Base-by-base conservation (phyloP, 768 basidiomycete species). In the Naganishia onofrii region DNA sequence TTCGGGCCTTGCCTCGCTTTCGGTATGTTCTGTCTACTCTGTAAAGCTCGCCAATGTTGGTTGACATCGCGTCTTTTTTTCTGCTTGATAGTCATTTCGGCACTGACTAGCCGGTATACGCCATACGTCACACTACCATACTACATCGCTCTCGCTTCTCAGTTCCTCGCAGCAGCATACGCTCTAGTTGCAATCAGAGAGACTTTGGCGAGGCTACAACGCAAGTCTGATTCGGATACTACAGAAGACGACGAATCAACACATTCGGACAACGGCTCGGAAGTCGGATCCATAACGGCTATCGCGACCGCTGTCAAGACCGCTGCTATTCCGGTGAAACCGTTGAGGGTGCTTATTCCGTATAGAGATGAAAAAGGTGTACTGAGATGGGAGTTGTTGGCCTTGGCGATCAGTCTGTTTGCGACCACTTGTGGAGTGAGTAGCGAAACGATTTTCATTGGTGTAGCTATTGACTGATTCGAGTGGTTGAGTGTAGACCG, bases 1-100 rank as follows among this genome's bases (percentile, higher is more conserved):
- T 70, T 78, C 4, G 77, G 77, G 19, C 77, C 77, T 4, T 76
- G 76, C 21, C 67, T 65, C 2, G 77, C 74, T 12, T 75, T 73
- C 64, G 71, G 72, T 75, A 44, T 46, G 72, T 23, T 42, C 9
- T 28, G n/a, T 23, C 42, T 3, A 32, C 36, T 2, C 26, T 51
- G 21, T 46, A 19, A 3, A 6, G 15, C 44, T 8, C 21, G 44
- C 17, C 8, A 15, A 46, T 3, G 21, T 31, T 36, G 42, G 28
- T 26, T 36, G 26, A 10, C 12, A 26, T 19, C 31, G 48, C 5
- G 12, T 21, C 36, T 17, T 15, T 23, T 42, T 29, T 52, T 32
- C n/a, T 55, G 31, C 42, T 7, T 36, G 9, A n/a, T 57, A 75
- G 74, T 78, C 34, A 65, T 72, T 4, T 78, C 77, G 23, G 77